Conservation (phyloP, 2,329 filamentous ascomycete genomes). For the Aspergillus fumigatiaffinis region DNA sequence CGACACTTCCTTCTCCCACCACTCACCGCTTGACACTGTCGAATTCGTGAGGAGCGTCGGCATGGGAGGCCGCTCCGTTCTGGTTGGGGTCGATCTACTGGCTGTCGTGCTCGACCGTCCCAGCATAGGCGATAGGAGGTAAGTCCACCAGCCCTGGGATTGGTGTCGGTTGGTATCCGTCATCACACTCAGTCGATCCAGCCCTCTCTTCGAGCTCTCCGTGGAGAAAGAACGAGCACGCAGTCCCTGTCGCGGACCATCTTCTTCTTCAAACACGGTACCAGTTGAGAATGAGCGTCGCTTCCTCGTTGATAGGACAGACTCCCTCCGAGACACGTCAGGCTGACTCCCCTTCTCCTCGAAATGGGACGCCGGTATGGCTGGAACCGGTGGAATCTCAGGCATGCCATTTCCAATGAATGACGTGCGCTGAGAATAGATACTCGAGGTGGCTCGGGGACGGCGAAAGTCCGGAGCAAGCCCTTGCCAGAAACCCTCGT, state of each 20-base stretch:
- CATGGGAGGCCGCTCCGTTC: conserved; percentile 21
- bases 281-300: conserved; percentile 31
- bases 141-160: conserved; percentile 50
- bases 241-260: conserved; percentile 4
- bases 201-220: conserved; percentile 27
- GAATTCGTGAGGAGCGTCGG: conserved; percentile 19
- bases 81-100: conserved; percentile 25
- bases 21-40: conserved; percentile 19
- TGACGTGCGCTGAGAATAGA: conserved; percentile 42
- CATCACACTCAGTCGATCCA: conserved; percentile 32
- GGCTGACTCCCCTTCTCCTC: conserved; percentile 11
- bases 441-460: conserved; percentile 38
- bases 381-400: conserved; percentile 39
- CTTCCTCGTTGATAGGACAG: conserved; percentile 19
- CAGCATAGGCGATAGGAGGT: conserved; percentile 44
- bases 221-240: conserved; percentile 24
- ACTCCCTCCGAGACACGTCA: conserved; percentile 12
- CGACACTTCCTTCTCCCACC: conserved; percentile 28
- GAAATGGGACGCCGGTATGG: conserved; percentile 33
- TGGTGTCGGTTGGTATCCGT: conserved; percentile 35
- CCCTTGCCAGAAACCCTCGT: conserved; percentile 35
- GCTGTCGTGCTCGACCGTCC: conserved; percentile 33
- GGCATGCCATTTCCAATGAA: conserved; percentile 20
- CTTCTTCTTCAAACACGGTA: conserved; percentile 37
- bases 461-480: conserved; percentile 21